Evolutionary conservation across 345 rosid genomes (phyloP).

Genomic region (Punica granatum): DNA sequence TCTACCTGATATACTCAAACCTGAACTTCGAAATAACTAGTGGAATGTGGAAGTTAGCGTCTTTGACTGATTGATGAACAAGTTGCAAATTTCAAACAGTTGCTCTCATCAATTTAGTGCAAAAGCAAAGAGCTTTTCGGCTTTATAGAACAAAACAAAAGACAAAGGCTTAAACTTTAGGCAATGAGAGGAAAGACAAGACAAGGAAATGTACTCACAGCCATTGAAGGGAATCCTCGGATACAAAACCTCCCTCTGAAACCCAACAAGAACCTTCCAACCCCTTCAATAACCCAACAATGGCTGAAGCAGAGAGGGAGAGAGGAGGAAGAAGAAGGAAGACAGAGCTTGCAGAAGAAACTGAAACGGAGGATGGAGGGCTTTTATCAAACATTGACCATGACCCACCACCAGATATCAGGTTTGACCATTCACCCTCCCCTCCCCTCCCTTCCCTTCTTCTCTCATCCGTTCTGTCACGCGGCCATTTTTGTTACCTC

Average conservation of each 20-base stretch:
- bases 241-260: background rate
- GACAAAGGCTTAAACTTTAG: too few species aligned
- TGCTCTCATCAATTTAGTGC: too few species aligned
- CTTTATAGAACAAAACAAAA: too few species aligned
- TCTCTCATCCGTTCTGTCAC: background rate
- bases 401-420: background rate
- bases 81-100: too few species aligned
- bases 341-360: background rate
- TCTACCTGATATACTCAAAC: too few species aligned
- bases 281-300: background rate
- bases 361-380: background rate
- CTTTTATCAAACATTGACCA: background rate
- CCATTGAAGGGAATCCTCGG: constrained; percentile 1
- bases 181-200: too few species aligned
- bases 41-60: too few species aligned
- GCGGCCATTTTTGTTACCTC: background rate
- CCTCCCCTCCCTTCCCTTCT: background rate
- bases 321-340: background rate
- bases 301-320: background rate
- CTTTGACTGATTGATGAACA: too few species aligned
- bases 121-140: too few species aligned
- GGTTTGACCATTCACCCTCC: background rate
- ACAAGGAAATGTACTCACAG: background rate
- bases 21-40: too few species aligned
- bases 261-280: background rate